Percentiles rank a stretch among this genome's conserved stretches.
These are phyloP conservation scores for Phytomonas francai DNA, from an alignment of 208 protist species.

Conservation along the genomic window DNA sequence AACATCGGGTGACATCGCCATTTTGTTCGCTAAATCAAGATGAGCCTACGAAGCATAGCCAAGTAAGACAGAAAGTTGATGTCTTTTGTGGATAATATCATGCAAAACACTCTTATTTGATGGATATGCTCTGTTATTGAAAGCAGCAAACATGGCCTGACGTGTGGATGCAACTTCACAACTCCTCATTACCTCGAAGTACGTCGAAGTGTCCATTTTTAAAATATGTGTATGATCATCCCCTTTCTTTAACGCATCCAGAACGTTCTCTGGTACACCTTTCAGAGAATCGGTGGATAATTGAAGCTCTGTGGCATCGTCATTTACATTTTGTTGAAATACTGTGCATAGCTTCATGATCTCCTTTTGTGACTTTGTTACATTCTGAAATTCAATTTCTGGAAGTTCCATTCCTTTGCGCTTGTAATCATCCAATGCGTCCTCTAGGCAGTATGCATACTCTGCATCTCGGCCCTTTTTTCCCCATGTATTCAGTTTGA, in stretches of 20 bases:
- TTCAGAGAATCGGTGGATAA: constrained; percentile 43
- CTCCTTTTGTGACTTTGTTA: constrained; percentile 64
- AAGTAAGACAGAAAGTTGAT: constrained; percentile 49
- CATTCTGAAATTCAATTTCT: constrained; percentile 44
- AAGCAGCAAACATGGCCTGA: constrained; percentile 33
- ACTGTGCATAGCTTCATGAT: constrained; percentile 40
- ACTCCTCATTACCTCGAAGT: constrained; percentile 79
- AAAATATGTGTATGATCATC: constrained; percentile 24
- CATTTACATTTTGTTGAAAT: constrained; percentile 79
- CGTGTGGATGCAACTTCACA: constrained; percentile 76
- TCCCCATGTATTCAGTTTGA: constrained; percentile 25
- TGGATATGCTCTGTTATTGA: constrained; percentile 73
- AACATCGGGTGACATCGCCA: constrained; percentile 64
- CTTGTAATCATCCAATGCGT: constrained; percentile 49
- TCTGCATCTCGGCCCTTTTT: constrained; percentile 23
- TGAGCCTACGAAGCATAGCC: constrained; percentile 68
- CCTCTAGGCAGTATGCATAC: constrained; percentile 66
- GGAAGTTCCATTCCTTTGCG: constrained; percentile 68
- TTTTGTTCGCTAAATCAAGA: constrained; percentile 68
- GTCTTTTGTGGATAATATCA: constrained; percentile 60
- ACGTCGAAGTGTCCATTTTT: constrained; percentile 85
- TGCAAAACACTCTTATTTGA: constrained; percentile 48
- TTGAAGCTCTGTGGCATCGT: constrained; percentile 54
- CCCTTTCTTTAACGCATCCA: constrained; percentile 27
- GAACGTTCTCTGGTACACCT: constrained; percentile 52